These are phyloP conservation scores for Pichia norvegensis DNA, from an alignment of 1,139 yeast species.

Conservation along the genomic window DNA sequence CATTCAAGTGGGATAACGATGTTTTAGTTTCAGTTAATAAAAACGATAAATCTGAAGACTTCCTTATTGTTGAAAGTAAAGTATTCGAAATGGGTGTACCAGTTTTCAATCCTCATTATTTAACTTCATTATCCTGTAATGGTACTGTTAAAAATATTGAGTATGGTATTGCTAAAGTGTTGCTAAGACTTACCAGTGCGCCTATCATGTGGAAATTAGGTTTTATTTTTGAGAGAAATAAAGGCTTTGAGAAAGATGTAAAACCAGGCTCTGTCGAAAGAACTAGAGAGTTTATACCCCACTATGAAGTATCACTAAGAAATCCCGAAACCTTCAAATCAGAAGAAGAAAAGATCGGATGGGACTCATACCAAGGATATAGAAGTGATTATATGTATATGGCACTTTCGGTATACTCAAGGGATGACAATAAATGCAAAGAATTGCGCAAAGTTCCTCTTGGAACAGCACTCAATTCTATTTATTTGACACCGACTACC, in stretches of 20 bases:
- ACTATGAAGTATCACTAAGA: constrained; percentile 57
- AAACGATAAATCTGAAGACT: constrained; percentile 33
- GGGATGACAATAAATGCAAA: constrained; percentile 15
- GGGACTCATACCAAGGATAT: constrained; percentile 77
- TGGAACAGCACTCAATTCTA: constrained; percentile 47
- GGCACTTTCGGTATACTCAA: constrained; percentile 62
- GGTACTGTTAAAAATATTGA: constrained; percentile 29
- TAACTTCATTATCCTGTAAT: constrained; percentile 32
- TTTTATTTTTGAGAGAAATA: constrained; percentile 48
- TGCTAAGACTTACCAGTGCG: constrained; percentile 54
- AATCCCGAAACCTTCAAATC: constrained; percentile 54
- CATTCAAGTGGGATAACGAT: constrained; percentile 46
- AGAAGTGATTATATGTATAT: constrained; percentile 76
- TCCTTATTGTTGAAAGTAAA: constrained; percentile 41
- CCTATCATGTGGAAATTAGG: constrained; percentile 52
- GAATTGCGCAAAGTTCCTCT: constrained; percentile 7
- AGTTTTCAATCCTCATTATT: constrained; percentile 32
- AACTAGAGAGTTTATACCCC: constrained; percentile 56
- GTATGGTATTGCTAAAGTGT: constrained; percentile 36
- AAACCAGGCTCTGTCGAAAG: constrained; percentile 34
- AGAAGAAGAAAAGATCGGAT: constrained; percentile 31
- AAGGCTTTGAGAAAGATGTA: constrained; percentile 12
- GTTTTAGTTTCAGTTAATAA: constrained; percentile 39
- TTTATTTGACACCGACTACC: constrained; percentile 67
- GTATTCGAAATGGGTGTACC: constrained; percentile 46